Evolutionary conservation across 192 early-diverging fungal species (phyloP).

Genomic region (Backusella macrospora): DNA sequence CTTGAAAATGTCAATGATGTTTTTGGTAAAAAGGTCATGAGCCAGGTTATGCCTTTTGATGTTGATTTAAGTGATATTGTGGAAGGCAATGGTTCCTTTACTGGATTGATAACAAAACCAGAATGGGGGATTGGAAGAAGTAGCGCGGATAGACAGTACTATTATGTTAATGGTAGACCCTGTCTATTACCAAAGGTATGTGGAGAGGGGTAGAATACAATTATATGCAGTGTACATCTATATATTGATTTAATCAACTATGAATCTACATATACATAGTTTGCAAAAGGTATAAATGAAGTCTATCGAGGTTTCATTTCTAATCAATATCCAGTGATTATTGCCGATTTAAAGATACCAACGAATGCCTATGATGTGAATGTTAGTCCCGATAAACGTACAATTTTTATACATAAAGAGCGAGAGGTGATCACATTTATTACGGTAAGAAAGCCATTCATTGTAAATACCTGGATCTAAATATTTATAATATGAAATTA

Average conservation of each 20-base stretch:
- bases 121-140: conserved; percentile 69
- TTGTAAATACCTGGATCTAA: not conserved
- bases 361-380: conserved; percentile 85
- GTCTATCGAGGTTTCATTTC: conserved; percentile 69
- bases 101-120: conserved; percentile 54
- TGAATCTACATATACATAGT: conserved; percentile 34
- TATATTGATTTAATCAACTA: not conserved
- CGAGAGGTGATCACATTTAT: conserved; percentile 52
- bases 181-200: conserved; percentile 78
- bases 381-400: conserved; percentile 94
- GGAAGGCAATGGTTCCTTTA: not conserved
- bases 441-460: conserved; percentile 34
- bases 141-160: conserved; percentile 81
- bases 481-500: conserved; percentile 22
- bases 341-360: conserved; percentile 65
- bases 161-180: conserved; percentile 90
- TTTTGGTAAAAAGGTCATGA: conserved; percentile 66
- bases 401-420: conserved; percentile 85
- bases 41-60: conserved; percentile 48
- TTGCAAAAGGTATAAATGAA: conserved; percentile 81
- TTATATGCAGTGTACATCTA: not conserved
- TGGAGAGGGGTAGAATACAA: not conserved
- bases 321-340: conserved; percentile 78
- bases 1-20: conserved; percentile 76
- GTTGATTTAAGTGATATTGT: conserved; percentile 14